Conservation (phyloP, 257 asterid species). For the Petunia axillaris region DNA sequence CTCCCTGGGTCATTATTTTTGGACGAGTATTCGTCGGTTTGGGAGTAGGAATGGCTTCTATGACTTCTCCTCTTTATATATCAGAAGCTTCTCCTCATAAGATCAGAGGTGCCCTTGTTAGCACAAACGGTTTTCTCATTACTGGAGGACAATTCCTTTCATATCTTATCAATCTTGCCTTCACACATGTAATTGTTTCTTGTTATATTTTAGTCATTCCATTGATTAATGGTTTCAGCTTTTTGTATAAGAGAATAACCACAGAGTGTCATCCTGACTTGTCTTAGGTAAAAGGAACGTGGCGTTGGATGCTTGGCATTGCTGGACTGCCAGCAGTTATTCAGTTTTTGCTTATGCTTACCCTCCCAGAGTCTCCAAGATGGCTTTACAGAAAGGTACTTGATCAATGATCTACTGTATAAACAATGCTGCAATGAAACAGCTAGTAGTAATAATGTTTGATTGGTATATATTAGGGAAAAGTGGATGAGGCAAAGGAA, state of each 20-base stretch:
- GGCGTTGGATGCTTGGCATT: constrained; percentile 57
- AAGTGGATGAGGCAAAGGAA: constrained; percentile 38
- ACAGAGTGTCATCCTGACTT: not conserved
- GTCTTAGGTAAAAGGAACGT: constrained; percentile 40
- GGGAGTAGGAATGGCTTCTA: constrained; percentile 31
- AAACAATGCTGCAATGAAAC: too few species aligned
- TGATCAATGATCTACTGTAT: not conserved
- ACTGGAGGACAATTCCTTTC: constrained; percentile 30
- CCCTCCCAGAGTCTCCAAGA: constrained; percentile 49
- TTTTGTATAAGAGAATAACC: not conserved
- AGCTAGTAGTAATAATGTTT: not conserved
- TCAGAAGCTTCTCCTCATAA: constrained; percentile 33
- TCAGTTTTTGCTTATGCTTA: constrained; percentile 42
- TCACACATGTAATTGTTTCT: constrained; percentile 24
- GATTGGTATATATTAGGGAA: constrained; percentile 32
- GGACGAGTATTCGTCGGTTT: constrained; percentile 30
- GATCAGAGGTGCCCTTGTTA: constrained; percentile 29
- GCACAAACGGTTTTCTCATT: constrained; percentile 24
- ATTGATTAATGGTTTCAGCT: too few species aligned
- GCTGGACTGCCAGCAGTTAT: constrained; percentile 43
- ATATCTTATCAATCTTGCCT: constrained; percentile 29
- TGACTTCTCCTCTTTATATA: constrained; percentile 31
- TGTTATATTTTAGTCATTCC: not conserved
- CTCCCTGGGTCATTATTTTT: constrained; percentile 25
- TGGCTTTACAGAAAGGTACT: constrained; percentile 45